Evolutionary conservation across 345 rosid genomes (phyloP).

Genomic region (Eucalyptus lansdowneana): DNA sequence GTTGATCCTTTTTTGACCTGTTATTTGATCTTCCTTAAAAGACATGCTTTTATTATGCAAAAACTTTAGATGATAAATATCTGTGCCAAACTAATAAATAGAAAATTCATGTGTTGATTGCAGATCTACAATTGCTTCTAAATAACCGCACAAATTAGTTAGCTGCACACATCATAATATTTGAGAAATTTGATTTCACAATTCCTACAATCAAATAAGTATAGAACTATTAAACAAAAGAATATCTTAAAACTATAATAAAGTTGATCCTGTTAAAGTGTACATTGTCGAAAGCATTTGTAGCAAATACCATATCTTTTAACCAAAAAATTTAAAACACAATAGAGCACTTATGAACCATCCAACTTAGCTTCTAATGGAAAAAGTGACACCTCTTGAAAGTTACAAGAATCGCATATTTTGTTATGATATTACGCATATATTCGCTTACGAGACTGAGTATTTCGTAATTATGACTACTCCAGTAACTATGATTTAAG

Average conservation of each 20-base stretch:
- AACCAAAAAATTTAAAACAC: background rate
- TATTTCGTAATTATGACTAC: background rate
- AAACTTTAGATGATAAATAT: background rate
- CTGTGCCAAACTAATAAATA: background rate
- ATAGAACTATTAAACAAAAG: background rate
- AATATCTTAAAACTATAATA: background rate
- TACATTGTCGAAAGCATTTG: background rate
- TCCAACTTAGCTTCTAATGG: background rate
- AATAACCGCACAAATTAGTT: background rate
- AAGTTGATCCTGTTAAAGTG: background rate
- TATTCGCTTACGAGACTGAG: background rate
- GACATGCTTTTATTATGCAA: background rate
- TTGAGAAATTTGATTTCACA: background rate
- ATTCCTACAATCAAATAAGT: background rate
- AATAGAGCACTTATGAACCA: background rate
- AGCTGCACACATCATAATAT: background rate
- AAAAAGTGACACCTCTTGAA: background rate
- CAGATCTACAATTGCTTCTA: background rate
- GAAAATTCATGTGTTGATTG: background rate
- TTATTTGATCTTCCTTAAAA: background rate
- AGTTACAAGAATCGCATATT: background rate
- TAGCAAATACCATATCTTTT: background rate
- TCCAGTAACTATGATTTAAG: background rate
- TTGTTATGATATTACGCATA: background rate
- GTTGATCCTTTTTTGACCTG: background rate